Percentiles rank a stretch among this genome's conserved stretches.
Conservation (phyloP, 1,284 basidiomycete genomes). For the Cryptococcus sp. region DNA sequence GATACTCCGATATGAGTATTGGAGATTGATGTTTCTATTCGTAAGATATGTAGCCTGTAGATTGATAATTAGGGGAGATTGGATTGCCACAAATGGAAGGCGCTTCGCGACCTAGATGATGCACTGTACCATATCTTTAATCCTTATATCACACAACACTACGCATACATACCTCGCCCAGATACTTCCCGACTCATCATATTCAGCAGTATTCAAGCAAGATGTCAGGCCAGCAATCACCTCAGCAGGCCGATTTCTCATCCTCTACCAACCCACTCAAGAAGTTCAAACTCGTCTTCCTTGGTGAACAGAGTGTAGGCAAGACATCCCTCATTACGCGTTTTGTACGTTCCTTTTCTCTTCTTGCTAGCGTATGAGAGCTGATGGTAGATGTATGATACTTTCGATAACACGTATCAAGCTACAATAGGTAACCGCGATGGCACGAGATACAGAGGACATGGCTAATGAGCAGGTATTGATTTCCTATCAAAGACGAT, state of each 20-base stretch:
- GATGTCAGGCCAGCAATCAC: conserved; percentile 8
- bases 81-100: no score
- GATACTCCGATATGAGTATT: no score
- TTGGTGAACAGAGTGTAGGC: conserved; percentile 88
- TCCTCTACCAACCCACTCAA: conserved; percentile 61
- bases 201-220: neutral
- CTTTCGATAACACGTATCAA: conserved; percentile 99
- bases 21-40: no score
- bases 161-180: no score
- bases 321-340: conserved; percentile 98
- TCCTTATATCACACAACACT: no score
- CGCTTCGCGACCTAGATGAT: no score
- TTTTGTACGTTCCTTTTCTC: conserved; percentile 51
- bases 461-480: conserved; percentile 56
- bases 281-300: conserved; percentile 92
- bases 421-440: conserved; percentile 82
- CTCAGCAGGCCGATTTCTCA: conserved; percentile 22
- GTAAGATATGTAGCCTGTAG: no score
- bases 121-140: no score
- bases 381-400: conserved; percentile 87
- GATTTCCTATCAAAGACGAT: conserved; percentile 99
- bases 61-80: no score
- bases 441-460: neutral
- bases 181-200: no score
- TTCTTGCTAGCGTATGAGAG: no score